A percentile compares a stretch with the other conserved stretches of the same genome.
These are phyloP conservation scores for Beauveria medogensis DNA, from an alignment of 2,329 filamentous ascomycete genomes.

Conservation along the genomic window DNA sequence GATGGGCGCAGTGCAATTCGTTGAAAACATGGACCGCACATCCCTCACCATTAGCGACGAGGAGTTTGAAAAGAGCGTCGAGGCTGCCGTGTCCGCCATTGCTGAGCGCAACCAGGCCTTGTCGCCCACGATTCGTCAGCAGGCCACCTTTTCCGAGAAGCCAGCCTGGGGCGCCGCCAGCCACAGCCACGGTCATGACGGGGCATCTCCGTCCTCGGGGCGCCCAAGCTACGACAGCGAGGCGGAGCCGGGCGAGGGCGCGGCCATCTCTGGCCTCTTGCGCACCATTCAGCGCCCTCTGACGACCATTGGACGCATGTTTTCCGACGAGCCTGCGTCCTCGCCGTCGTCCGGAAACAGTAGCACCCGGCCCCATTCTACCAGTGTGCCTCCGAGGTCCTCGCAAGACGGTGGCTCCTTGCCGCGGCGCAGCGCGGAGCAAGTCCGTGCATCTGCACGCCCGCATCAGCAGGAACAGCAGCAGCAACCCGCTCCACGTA, in stretches of 20 bases:
- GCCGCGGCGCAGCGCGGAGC: slow-evolving; percentile 23
- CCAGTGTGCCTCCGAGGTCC: neutral
- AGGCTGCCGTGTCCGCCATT: slow-evolving; percentile 89
- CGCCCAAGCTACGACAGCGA: slow-evolving; percentile 18
- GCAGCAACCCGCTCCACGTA: slow-evolving; percentile 20
- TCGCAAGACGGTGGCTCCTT: slow-evolving; percentile 5
- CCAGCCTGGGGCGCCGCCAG: slow-evolving; percentile 25
- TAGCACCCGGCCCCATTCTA: slow-evolving; percentile 21
- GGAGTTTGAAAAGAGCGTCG: slow-evolving; percentile 94
- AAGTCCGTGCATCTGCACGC: slow-evolving; percentile 21
- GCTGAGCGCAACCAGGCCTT: slow-evolving; percentile 71
- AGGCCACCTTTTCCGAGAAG: slow-evolving; percentile 38
- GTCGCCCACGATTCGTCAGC: slow-evolving; percentile 35
- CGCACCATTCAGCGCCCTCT: slow-evolving; percentile 87
- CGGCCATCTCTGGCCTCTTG: slow-evolving; percentile 75
- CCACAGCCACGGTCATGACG: neutral
- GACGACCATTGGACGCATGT: slow-evolving; percentile 88
- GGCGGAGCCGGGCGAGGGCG: slow-evolving; percentile 55
- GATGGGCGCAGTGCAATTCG: slow-evolving; percentile 93
- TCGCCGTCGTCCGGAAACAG: slow-evolving; percentile 21
- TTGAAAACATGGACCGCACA: slow-evolving; percentile 92
- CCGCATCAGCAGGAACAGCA: slow-evolving; percentile 2
- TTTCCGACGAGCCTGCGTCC: slow-evolving; percentile 55
- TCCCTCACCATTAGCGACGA: slow-evolving; percentile 88
- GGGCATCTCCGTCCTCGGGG: slow-evolving; percentile 14